Evolutionary conservation across 2,329 filamentous ascomycete species (phyloP).

Genomic region (Metarhizium sp.): DNA sequence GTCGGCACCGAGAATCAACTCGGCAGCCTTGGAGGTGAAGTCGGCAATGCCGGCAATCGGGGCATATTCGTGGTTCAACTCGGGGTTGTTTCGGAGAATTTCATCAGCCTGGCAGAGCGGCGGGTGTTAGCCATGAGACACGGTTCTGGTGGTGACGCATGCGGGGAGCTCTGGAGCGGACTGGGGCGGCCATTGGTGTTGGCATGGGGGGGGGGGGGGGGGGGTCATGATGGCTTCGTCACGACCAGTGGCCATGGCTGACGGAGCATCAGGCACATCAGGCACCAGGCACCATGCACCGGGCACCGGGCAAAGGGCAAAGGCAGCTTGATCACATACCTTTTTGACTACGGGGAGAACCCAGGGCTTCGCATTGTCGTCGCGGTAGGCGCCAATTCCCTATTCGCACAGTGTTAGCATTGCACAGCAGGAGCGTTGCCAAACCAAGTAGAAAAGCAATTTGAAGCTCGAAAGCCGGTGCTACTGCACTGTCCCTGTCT

Average conservation of each 20-base stretch:
- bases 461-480: too few species aligned
- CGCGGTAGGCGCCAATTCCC: slow-evolving; percentile 87
- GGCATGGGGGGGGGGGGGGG: too few species aligned
- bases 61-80: slow-evolving; percentile 95
- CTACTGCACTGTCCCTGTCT: not conserved
- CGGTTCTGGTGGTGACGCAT: too few species aligned
- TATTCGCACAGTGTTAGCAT: slow-evolving; percentile 15
- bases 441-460: not conserved
- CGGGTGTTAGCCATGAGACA: not conserved
- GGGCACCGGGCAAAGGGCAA: too few species aligned
- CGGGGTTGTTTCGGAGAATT: slow-evolving; percentile 76
- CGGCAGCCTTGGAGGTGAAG: slow-evolving; percentile 84
- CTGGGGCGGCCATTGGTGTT: too few species aligned
- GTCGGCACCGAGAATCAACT: slow-evolving; percentile 73
- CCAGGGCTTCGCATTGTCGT: slow-evolving; percentile 95
- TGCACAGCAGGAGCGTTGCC: not conserved
- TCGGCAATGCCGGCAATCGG: slow-evolving; percentile 82
- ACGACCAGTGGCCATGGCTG: too few species aligned
- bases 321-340: slow-evolving; percentile 39
- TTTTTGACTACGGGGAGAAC: slow-evolving; percentile 92
- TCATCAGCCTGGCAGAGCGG: slow-evolving; percentile 65
- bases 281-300: not conserved
- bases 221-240: too few species aligned
- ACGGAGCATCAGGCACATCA: too few species aligned
- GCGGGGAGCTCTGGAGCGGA: too few species aligned